Evolutionary conservation across 768 basidiomycete genomes (phyloP).

Genomic region (Tylopilus plumbeoviolaceoides): DNA sequence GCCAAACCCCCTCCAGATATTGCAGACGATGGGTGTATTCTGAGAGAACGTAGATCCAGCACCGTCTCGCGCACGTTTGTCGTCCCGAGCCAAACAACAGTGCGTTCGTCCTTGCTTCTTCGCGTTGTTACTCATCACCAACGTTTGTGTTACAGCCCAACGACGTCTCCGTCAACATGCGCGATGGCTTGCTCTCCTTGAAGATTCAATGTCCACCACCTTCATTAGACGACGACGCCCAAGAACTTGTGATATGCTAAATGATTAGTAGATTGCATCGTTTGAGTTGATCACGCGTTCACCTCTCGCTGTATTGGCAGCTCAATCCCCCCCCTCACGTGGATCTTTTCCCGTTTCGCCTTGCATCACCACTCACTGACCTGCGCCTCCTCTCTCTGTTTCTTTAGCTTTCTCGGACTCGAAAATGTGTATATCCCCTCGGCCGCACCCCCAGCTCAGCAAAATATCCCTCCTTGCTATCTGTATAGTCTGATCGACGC

Average conservation of each 20-base stretch:
- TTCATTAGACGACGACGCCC: conserved; percentile 36
- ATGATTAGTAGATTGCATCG: conserved; percentile 21
- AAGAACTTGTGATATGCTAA: conserved; percentile 51
- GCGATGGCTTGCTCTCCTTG: conserved; percentile 58
- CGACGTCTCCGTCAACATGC: conserved; percentile 52
- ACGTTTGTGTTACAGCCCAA: conserved; percentile 37
- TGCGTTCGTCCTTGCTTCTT: conserved; percentile 31
- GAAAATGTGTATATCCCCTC: background rate
- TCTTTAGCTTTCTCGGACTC: conserved; percentile 6
- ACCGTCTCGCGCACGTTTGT: conserved; percentile 46
- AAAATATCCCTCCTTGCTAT: background rate
- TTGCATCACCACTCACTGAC: conserved; percentile 9
- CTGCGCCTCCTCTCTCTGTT: background rate
- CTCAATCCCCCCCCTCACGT: background rate
- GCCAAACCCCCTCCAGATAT: conserved; percentile 44
- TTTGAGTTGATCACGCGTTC: conserved; percentile 8
- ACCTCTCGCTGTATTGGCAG: conserved; percentile 6
- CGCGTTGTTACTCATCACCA: conserved; percentile 2
- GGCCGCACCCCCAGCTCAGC: background rate
- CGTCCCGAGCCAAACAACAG: conserved; percentile 55
- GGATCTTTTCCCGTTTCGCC: conserved; percentile 3
- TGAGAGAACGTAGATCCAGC: conserved; percentile 56
- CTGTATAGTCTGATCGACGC: background rate
- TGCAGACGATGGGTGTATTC: conserved; percentile 37
- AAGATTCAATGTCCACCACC: conserved; percentile 49